Evolutionary conservation across 2,329 filamentous ascomycete genomes (phyloP).

Genomic region (Furcasterigmium furcatum): DNA sequence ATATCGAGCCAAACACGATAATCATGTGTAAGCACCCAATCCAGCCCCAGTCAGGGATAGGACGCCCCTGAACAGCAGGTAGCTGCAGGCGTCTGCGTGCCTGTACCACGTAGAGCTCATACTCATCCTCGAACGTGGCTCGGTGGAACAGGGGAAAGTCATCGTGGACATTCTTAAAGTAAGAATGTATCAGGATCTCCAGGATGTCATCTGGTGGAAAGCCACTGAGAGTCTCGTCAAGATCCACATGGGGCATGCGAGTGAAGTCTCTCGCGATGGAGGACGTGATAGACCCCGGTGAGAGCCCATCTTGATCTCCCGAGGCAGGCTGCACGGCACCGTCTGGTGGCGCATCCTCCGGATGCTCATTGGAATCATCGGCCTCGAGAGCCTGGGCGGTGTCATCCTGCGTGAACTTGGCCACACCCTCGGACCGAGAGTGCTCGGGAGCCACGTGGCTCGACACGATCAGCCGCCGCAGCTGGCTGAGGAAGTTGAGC

Average conservation of each 20-base stretch:
- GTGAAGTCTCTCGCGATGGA: constrained; percentile 23
- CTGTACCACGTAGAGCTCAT: constrained; percentile 22
- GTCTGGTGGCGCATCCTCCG: too few relatives aligned
- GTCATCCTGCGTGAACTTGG: constrained; percentile 17
- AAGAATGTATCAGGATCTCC: constrained; percentile 26
- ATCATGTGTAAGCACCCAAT: constrained; percentile 32
- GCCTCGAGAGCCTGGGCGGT: constrained; percentile 20
- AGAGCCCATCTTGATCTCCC: too few relatives aligned
- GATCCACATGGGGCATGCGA: constrained; percentile 16
- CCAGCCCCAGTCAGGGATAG: constrained; percentile 25
- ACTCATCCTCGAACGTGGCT: constrained; percentile 28
- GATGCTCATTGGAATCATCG: constrained; percentile 7
- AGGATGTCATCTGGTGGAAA: constrained; percentile 21
- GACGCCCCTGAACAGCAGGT: constrained; percentile 1
- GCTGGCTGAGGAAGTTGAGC: constrained; percentile 29
- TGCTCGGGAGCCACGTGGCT: constrained; percentile 9
- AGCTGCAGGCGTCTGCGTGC: constrained; percentile 5
- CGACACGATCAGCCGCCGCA: constrained; percentile 24
- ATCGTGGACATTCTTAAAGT: constrained; percentile 29
- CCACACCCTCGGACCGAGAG: constrained; percentile 3
- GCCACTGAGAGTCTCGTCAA: constrained; percentile 22
- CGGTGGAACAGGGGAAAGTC: constrained; percentile 32
- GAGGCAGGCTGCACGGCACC: not conserved
- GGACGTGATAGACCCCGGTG: constrained; percentile 20
- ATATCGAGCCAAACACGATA: constrained; percentile 29